Evolutionary conservation across 331 rosid species (phyloP).

Genomic region (Telfairia occidentalis): DNA sequence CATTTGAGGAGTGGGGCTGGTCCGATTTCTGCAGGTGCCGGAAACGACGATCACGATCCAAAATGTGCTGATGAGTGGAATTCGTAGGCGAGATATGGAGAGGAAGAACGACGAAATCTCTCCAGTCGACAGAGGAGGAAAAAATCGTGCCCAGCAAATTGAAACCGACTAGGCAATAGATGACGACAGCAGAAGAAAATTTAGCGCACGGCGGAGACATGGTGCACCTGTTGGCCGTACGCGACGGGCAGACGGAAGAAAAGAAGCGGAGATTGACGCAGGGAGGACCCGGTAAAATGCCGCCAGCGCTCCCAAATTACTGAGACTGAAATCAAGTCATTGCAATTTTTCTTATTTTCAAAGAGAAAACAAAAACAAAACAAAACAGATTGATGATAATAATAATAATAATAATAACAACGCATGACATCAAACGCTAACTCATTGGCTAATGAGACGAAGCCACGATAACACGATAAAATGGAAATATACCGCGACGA

Average conservation of each 20-base stretch:
- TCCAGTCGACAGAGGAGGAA: conserved; percentile 14
- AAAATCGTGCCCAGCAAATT: not conserved
- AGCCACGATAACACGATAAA: not conserved
- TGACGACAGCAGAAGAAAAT: conserved; percentile 1
- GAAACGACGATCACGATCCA: conserved; percentile 13
- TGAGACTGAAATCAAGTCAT: not conserved
- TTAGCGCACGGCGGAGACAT: conserved; percentile 19
- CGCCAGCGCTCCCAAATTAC: conserved; percentile 18
- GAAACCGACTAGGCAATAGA: conserved; percentile 1
- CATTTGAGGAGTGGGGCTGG: conserved; percentile 14
- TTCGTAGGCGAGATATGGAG: conserved; percentile 19
- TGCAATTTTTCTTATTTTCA: not conserved
- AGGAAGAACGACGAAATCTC: conserved; percentile 20
- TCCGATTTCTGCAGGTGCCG: conserved; percentile 29
- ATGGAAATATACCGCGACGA: not conserved
- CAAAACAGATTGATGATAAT: too few species aligned
- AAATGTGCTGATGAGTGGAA: conserved; percentile 13
- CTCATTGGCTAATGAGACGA: not conserved
- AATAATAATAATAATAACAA: not conserved
- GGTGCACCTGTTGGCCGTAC: not conserved
- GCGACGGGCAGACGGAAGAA: not conserved
- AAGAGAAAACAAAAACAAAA: not conserved
- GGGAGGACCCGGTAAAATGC: conserved; percentile 20
- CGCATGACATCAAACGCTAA: not conserved
- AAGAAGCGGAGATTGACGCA: not conserved